These are phyloP conservation scores for Fusarium burgessii DNA, from an alignment of 2,329 filamentous ascomycete genomes.

Conservation along the genomic window DNA sequence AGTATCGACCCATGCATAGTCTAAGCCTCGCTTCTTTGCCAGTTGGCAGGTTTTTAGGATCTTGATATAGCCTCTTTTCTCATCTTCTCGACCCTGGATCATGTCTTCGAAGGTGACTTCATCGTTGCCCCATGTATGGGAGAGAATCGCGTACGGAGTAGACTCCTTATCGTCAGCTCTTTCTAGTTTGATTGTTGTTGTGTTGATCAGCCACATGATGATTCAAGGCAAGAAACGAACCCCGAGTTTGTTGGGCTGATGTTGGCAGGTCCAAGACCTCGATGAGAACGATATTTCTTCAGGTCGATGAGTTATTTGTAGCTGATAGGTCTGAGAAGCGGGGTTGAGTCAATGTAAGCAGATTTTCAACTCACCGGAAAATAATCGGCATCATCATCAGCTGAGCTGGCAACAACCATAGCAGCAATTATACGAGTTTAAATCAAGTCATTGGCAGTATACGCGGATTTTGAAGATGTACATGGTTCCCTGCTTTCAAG, in stretches of 20 bases:
- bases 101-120: constrained; percentile 11
- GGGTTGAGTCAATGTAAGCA: background rate
- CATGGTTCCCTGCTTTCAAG: no score
- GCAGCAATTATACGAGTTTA: rapidly evolving
- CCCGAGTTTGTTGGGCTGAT: no score
- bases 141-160: background rate
- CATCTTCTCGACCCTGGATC: rapidly evolving
- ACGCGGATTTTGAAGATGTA: rapidly evolving
- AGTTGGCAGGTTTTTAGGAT: background rate
- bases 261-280: no score
- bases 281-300: background rate
- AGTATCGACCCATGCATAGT: constrained; percentile 8
- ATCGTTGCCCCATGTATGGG: background rate
- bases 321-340: background rate
- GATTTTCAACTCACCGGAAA: background rate
- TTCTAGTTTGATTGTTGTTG: background rate
- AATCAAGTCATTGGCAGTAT: rapidly evolving
- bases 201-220: constrained; percentile 8
- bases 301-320: no score
- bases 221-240: no score
- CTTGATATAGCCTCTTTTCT: background rate
- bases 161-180: background rate
- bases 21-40: background rate
- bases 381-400: background rate
- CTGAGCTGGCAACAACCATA: rapidly evolving